Evolutionary conservation across 306 rosid genomes (phyloP).

Genomic region (Sicyos baderoa): DNA sequence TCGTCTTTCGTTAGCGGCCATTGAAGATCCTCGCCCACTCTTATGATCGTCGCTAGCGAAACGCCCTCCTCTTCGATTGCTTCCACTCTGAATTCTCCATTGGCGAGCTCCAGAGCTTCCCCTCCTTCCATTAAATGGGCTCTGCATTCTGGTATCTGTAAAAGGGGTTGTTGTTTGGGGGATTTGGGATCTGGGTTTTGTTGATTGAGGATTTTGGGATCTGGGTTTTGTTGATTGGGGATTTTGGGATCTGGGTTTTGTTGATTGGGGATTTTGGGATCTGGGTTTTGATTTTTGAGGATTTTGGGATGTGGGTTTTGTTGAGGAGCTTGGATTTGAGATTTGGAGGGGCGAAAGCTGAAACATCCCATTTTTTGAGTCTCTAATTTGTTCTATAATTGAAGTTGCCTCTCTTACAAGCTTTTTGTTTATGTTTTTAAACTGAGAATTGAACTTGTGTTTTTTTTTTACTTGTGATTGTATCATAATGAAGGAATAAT

Average conservation of each 20-base stretch:
- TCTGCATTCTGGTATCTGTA: constrained; percentile 57
- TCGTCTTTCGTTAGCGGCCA: constrained; percentile 98
- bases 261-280: too few relatives aligned
- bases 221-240: too few relatives aligned
- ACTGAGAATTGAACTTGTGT: background rate
- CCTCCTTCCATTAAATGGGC: constrained; percentile 78
- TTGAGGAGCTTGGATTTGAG: constrained; percentile 22
- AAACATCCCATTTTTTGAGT: constrained; percentile 47
- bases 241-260: too few relatives aligned
- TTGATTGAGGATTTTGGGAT: background rate
- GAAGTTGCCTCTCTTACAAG: background rate
- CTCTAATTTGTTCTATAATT: background rate
- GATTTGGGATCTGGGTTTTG: constrained; percentile 24
- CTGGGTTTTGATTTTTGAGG: background rate
- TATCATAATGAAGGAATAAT: background rate
- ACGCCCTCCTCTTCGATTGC: constrained; percentile 47
- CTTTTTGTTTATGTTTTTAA: constrained; percentile 12
- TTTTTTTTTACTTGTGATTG: background rate
- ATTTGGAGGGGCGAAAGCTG: constrained; percentile 37
- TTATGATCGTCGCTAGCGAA: constrained; percentile 64
- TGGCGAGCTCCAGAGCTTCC: constrained; percentile 54
- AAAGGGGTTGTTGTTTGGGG: constrained; percentile 42
- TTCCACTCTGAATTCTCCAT: constrained; percentile 58
- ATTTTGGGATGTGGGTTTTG: too few relatives aligned
- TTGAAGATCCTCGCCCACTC: constrained; percentile 58